Percentiles rank a stretch among this genome's conserved stretches.
Evolutionary conservation across 352 stramenopile genomes (phyloP).

Genomic region (Phytophthora rubi): DNA sequence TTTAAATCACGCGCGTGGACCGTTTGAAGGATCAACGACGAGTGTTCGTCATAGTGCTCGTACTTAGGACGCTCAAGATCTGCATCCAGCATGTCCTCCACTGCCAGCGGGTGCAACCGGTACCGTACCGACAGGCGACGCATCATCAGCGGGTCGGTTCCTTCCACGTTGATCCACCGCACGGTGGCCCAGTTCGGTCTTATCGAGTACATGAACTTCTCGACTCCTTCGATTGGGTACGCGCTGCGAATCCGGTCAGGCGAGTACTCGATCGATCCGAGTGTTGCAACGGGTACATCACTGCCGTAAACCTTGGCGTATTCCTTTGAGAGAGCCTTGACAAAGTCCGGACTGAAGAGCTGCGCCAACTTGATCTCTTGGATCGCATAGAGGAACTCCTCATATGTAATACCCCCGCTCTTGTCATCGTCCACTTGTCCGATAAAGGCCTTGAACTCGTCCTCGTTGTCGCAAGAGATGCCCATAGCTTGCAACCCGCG

Average conservation of each 20-base stretch:
- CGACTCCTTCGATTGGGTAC: slow-evolving; percentile 67
- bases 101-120: slow-evolving; percentile 80
- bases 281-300: slow-evolving; percentile 18
- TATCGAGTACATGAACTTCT: slow-evolving; percentile 88
- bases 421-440: slow-evolving; percentile 81
- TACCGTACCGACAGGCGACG: slow-evolving; percentile 83
- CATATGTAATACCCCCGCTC: slow-evolving; percentile 84
- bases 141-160: slow-evolving; percentile 67
- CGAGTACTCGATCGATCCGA: slow-evolving; percentile 85
- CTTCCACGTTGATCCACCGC: slow-evolving; percentile 86
- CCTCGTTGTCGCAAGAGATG: slow-evolving; percentile 68
- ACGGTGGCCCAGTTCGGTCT: slow-evolving; percentile 76
- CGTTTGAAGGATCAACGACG: slow-evolving; percentile 76
- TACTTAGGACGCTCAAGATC: slow-evolving; percentile 86
- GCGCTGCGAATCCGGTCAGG: slow-evolving; percentile 77
- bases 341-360: slow-evolving; percentile 74
- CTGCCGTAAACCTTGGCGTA: slow-evolving; percentile 31
- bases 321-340: slow-evolving; percentile 38
- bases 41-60: slow-evolving; percentile 88
- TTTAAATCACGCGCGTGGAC: slow-evolving; percentile 59
- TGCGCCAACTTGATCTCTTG: slow-evolving; percentile 91
- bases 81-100: slow-evolving; percentile 85
- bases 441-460: slow-evolving; percentile 76
- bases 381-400: slow-evolving; percentile 88
- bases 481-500: slow-evolving; percentile 75